A percentile compares a stretch with the other conserved stretches of the same genome.
These are phyloP conservation scores for Ustulina deusta DNA, from an alignment of 2,329 filamentous ascomycete species.

Conservation along the genomic window DNA sequence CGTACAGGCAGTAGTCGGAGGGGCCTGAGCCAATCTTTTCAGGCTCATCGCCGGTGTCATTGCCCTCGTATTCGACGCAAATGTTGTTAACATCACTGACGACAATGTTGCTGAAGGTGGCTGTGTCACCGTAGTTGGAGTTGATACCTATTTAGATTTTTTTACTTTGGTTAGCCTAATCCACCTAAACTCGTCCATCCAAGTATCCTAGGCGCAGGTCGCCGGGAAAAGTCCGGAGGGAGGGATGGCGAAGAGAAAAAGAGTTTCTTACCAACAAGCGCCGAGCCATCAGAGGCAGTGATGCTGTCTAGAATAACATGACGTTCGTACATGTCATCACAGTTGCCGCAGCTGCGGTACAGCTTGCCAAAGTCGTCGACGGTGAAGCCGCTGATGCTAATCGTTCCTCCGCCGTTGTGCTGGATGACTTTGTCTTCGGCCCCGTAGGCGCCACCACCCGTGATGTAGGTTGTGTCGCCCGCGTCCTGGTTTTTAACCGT, in stretches of 20 bases:
- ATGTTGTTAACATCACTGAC: conserved; percentile 5
- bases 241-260: background rate
- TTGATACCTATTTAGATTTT: conserved; percentile 56
- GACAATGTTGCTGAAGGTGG: conserved; percentile 54
- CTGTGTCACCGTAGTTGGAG: conserved; percentile 63
- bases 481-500: conserved; percentile 54
- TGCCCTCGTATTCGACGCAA: conserved; percentile 54
- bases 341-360: conserved; percentile 64
- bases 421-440: conserved; percentile 58
- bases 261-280: background rate
- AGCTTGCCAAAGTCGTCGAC: conserved; percentile 61
- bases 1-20: conserved; percentile 5
- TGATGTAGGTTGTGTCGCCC: conserved; percentile 57
- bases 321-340: conserved; percentile 48
- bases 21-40: conserved; percentile 54
- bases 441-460: conserved; percentile 58
- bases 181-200: background rate
- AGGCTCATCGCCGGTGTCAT: conserved; percentile 53
- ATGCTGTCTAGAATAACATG: conserved; percentile 6
- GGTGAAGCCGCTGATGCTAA: conserved; percentile 56
- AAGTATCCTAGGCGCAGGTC: background rate
- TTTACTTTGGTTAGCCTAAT: background rate
- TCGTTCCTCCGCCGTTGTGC: conserved; percentile 56
- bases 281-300: background rate
- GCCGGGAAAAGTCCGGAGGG: background rate